Evolutionary conservation across 352 stramenopile species (phyloP).

Genomic region (Pythium vanterpoolii): DNA sequence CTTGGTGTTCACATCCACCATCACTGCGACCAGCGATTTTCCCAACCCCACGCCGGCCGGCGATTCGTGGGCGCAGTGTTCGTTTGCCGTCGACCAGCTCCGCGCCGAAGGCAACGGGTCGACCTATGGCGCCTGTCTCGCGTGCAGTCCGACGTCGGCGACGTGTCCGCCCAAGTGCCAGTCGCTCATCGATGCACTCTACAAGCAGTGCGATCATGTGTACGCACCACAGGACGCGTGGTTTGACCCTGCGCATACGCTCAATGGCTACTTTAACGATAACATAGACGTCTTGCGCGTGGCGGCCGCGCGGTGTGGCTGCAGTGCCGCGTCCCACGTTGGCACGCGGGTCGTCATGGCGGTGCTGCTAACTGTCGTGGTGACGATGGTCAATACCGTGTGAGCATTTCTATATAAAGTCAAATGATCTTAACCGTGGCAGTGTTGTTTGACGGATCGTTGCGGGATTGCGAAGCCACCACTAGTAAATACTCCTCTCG

Average conservation of each 20-base stretch:
- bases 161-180: slow-evolving; percentile 68
- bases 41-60: slow-evolving; percentile 54
- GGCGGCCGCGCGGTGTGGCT: slow-evolving; percentile 53
- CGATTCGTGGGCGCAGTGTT: slow-evolving; percentile 58
- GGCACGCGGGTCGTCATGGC: neutral
- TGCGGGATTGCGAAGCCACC: too few relatives aligned
- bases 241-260: slow-evolving; percentile 54
- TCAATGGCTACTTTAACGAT: slow-evolving; percentile 68
- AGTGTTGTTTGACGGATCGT: too few relatives aligned
- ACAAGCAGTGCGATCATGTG: slow-evolving; percentile 60
- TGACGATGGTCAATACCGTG: neutral
- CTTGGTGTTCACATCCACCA: slow-evolving; percentile 9
- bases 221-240: slow-evolving; percentile 55
- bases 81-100: slow-evolving; percentile 46
- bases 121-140: slow-evolving; percentile 62
- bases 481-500: too few relatives aligned
- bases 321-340: slow-evolving; percentile 18
- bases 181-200: slow-evolving; percentile 63
- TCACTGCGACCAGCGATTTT: slow-evolving; percentile 32
- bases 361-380: neutral
- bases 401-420: neutral
- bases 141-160: slow-evolving; percentile 46
- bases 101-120: slow-evolving; percentile 52
- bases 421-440: too few relatives aligned
- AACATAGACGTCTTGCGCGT: slow-evolving; percentile 49